These are phyloP conservation scores for Novymonas esmeraldas DNA, from an alignment of 208 protist species.

Conservation along the genomic window DNA sequence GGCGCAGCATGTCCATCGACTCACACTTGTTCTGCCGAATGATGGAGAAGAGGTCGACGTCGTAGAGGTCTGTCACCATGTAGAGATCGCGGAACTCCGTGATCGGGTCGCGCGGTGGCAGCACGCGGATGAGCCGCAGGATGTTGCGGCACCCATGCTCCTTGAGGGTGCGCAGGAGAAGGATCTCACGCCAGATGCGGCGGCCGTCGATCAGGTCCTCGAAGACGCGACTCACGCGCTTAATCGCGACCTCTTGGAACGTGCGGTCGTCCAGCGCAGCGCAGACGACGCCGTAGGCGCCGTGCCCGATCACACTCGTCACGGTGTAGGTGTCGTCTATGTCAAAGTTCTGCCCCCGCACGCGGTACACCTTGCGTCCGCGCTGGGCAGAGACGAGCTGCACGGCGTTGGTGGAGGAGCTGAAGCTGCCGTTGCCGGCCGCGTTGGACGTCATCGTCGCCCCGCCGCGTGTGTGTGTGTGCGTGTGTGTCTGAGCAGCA, in stretches of 20 bases:
- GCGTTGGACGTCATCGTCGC: slow-evolving; percentile 22
- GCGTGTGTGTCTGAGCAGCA: too few relatives aligned
- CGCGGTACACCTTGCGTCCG: slow-evolving; percentile 88
- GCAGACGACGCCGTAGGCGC: slow-evolving; percentile 92
- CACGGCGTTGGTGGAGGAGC: slow-evolving; percentile 46
- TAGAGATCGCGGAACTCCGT: slow-evolving; percentile 87
- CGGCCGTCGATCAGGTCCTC: slow-evolving; percentile 95
- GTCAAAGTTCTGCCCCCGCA: slow-evolving; percentile 86
- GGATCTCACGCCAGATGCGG: slow-evolving; percentile 97
- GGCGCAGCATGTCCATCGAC: slow-evolving; percentile 83
- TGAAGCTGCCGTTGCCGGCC: slow-evolving; percentile 41
- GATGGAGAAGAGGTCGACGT: slow-evolving; percentile 94
- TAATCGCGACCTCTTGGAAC: slow-evolving; percentile 96
- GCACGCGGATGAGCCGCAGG: slow-evolving; percentile 73
- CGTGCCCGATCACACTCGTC: slow-evolving; percentile 81
- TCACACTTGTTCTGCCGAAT: slow-evolving; percentile 63
- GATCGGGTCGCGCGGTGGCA: slow-evolving; percentile 71
- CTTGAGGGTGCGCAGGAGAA: slow-evolving; percentile 92
- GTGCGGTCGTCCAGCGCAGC: slow-evolving; percentile 76
- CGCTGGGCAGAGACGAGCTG: slow-evolving; percentile 76
- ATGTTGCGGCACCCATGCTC: slow-evolving; percentile 94
- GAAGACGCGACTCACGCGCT: slow-evolving; percentile 97
- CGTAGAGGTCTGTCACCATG: slow-evolving; percentile 90
- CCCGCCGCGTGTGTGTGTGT: too few relatives aligned
- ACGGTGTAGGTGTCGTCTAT: slow-evolving; percentile 90